These are phyloP conservation scores for Penicillium sp. DNA, from an alignment of 2,329 filamentous ascomycete species.

Conservation along the genomic window DNA sequence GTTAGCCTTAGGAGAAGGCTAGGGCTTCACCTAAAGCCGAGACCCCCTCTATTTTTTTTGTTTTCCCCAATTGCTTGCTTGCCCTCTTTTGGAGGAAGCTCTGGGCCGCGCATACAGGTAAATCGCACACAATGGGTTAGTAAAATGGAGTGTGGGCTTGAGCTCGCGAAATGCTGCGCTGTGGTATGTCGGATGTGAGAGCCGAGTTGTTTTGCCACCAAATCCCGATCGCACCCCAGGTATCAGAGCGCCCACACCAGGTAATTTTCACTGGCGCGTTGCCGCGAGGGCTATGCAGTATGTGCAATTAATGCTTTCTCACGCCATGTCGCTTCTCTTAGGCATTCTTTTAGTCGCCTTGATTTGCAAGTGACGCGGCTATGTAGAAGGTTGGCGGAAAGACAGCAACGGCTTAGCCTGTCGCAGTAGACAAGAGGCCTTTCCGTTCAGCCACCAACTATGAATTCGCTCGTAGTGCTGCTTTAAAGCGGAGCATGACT, in stretches of 20 bases:
- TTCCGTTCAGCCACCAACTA: too few relatives aligned
- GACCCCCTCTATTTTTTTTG: not conserved
- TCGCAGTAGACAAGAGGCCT: not conserved
- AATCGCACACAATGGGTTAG: constrained; percentile 8
- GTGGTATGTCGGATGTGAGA: constrained; percentile 28
- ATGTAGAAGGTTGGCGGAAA: not conserved
- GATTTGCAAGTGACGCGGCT: too few relatives aligned
- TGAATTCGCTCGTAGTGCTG: too few relatives aligned
- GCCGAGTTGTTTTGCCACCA: constrained; percentile 24
- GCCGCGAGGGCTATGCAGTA: not conserved
- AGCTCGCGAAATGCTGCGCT: constrained; percentile 13
- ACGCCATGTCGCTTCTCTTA: too few relatives aligned
- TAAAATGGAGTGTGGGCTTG: constrained; percentile 6
- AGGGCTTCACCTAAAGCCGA: not conserved
- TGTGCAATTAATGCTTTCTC: too few relatives aligned
- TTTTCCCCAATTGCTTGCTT: not conserved
- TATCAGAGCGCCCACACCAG: not conserved
- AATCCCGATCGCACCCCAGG: not conserved
- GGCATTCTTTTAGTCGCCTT: too few relatives aligned
- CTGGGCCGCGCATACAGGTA: not conserved
- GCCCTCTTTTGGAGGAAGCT: not conserved
- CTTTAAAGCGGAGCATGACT: too few relatives aligned
- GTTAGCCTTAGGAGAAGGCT: constrained; percentile 11
- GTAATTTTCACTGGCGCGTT: not conserved
- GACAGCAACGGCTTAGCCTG: not conserved